Base-by-base conservation (phyloP, 2,329 filamentous ascomycete genomes). In the Trichoderma atrobrunneum region DNA sequence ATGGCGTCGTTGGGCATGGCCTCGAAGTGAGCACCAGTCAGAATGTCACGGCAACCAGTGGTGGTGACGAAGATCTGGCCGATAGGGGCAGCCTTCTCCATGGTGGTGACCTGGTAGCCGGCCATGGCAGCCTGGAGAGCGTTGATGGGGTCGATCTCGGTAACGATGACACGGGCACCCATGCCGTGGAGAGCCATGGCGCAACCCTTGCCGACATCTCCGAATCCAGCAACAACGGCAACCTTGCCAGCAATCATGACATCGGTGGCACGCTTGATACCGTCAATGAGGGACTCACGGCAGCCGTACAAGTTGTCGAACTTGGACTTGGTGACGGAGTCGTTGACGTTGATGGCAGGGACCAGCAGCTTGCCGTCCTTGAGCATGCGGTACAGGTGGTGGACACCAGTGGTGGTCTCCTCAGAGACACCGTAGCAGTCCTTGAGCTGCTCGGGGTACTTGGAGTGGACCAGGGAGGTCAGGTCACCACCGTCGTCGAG, bases 191-290 rank as follows among this genome's bases (percentile, higher is more conserved):
- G 94, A 81, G 95, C 95, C 88, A 96, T 90, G 80, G 95, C 95
- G 84, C 96, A 98, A 80, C 95, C 95, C 92, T 99, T 99, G 84
- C 95, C 95, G 84, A 99, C 96, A 86, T 99, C 95, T 91, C 95
- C 95, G 88, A 92, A 99, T 84, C 96, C 96, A 80, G 96, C 96
- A 78, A 99, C 96, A 78, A 98, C 95, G 77, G 93, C 94, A 80
- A 98, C 91, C 92, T 99, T 98, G 85, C 96, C 96, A 82, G 96
- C 96, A 89, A 98, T 95, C 96, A 99, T 99, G 86, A 98, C 96
- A 88, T 99, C 95, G 85, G 96, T 99, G 80, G 96, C 95, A 88
- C 95, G 95, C 93, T 98, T 99, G 91, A 99, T 98, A 84, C 96
- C 96, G 85, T 99, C 96, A 81, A 99, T 91, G 80, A 99, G 92